Base-by-base conservation (phyloP, 768 basidiomycete species). In the Antrodiella citrinella region DNA sequence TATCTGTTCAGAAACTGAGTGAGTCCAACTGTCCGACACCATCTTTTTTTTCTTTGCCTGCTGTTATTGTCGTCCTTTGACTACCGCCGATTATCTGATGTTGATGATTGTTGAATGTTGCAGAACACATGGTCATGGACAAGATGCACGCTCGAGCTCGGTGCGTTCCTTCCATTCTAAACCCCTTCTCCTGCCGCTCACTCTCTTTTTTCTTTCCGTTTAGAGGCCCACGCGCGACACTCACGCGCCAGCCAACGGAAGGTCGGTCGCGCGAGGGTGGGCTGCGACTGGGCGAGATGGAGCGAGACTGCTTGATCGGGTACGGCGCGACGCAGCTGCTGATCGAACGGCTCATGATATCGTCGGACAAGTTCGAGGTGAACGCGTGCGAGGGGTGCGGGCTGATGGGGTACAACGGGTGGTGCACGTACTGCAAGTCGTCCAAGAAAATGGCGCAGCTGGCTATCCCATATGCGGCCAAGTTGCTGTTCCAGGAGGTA, bases 101-200 rank as follows among this genome's bases (percentile, higher is more conserved):
- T 35, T 38, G 15, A 39, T 42, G 24, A 21, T 48, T 46, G 50
- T 54, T 47, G 49, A 24, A 4, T 39, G 10, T 35, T 45, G 38
- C 57, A 88, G 84, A 94, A 73, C 94, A 95, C 71, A 98, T 98
- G 95, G 95, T 98, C 46, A 88, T 97, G 85, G 96, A 99, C 76
- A 99, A 99, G 75, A 99, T 99, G 96, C 96, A 99, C 60, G 96
- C 96, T 57, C 85, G 96, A 51, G 93, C 96, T 43, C 41, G 21
- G 47, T 30, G 22, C 21, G 38, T 13, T 21, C 18, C 21, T 22
- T 19, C 23, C 23, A 21, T 35, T 13, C 4, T 15, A 19, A 20
- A 11, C 43, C 5, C 25, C 10, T 18, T 26, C 44, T 40, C 26
- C 45, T 30, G 15, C 30, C 30, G 30, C 15, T 35, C 7, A 45